These are phyloP conservation scores for Aspergillus hancockii DNA, from an alignment of 495 filamentous ascomycete genomes.

Conservation along the genomic window DNA sequence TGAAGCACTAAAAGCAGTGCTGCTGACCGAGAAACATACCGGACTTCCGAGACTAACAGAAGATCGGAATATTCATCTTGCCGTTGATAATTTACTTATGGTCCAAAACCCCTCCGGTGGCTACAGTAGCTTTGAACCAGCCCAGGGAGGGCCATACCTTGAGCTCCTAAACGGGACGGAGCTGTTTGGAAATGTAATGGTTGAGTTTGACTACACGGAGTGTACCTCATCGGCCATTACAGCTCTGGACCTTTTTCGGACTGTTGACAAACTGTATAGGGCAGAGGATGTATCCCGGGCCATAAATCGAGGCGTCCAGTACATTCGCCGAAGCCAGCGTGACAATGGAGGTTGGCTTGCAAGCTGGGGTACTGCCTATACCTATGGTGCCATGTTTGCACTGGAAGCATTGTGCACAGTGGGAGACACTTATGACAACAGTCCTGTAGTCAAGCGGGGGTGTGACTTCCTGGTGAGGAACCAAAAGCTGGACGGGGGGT, in stretches of 20 bases:
- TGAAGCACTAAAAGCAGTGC: slow-evolving; percentile 5
- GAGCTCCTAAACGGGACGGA: slow-evolving; percentile 26
- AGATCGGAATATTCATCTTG: slow-evolving; percentile 1
- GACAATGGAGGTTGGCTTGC: slow-evolving; percentile 24
- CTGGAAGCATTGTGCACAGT: slow-evolving; percentile 21
- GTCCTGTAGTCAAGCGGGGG: slow-evolving; percentile 8
- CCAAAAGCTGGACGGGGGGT: slow-evolving; percentile 25
- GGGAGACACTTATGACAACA: slow-evolving; percentile 16
- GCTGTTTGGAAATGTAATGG: slow-evolving; percentile 21
- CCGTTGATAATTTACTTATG: slow-evolving; percentile 17
- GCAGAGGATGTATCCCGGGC: slow-evolving; percentile 9
- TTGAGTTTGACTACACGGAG: slow-evolving; percentile 24
- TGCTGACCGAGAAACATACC: not conserved
- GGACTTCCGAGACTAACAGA: not conserved
- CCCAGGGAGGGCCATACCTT: slow-evolving; percentile 12
- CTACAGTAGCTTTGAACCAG: slow-evolving; percentile 21
- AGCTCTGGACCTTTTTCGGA: slow-evolving; percentile 16
- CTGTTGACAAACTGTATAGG: slow-evolving; percentile 16
- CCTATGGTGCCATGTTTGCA: slow-evolving; percentile 24
- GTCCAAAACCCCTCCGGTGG: slow-evolving; percentile 19
- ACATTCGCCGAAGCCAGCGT: slow-evolving; percentile 15
- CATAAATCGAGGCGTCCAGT: slow-evolving; percentile 15
- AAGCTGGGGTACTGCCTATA: slow-evolving; percentile 23
- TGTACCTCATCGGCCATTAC: slow-evolving; percentile 23
- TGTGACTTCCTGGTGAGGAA: slow-evolving; percentile 23